Base-by-base conservation (phyloP, 306 rosid species). In the Lathyrus sativus region DNA sequence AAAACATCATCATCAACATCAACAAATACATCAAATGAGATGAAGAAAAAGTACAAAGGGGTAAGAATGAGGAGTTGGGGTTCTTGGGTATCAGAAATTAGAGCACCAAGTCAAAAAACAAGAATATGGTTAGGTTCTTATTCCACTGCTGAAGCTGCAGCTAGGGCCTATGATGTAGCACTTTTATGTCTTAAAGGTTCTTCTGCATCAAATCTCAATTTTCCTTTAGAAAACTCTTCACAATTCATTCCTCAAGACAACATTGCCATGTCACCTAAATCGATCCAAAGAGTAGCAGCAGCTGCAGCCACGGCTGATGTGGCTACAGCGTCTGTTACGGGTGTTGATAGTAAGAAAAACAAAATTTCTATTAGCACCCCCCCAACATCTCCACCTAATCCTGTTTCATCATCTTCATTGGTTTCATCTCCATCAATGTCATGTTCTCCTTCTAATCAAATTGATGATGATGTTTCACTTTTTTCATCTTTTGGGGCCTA, bases 21-120 rank as follows among this genome's bases (percentile, higher is more conserved):
- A 41, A 10, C 76, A 33, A 31, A 31, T 31, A 15, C 76, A 28
- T 24, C 85, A 11, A 62, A 70, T 33, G 67, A 76, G 60, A 75
- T 43, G 18, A 84, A 73, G 79, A 92, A 76, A 74, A 92, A 90
- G 83, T 95, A 74, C 85, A 95, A 88, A 76, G 99, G 99, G 42
- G 99, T 95, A 7, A 95, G 99, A 82, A 95, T 95, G 99, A 90
- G 99, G 53, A 95, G 88, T 71, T 95, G 99, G 99, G 99, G 99
- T 0, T 95, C 99, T 11, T 95, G 96, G 96, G 99, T 95, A 1
- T 90, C 99, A 2, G 99, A 95, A 84, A 87, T 95, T 29, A 90
- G 99, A 70, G 96, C 99, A 58, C 99, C 99, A 43, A 95, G 87
- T 77, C 99, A 95, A 22, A 95, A 95, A 74, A 90, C 99, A 65